A percentile compares a stretch with the other conserved stretches of the same genome.
These are phyloP conservation scores for Diaporthe ampelina DNA, from an alignment of 2,329 filamentous ascomycete species.

Conservation along the genomic window DNA sequence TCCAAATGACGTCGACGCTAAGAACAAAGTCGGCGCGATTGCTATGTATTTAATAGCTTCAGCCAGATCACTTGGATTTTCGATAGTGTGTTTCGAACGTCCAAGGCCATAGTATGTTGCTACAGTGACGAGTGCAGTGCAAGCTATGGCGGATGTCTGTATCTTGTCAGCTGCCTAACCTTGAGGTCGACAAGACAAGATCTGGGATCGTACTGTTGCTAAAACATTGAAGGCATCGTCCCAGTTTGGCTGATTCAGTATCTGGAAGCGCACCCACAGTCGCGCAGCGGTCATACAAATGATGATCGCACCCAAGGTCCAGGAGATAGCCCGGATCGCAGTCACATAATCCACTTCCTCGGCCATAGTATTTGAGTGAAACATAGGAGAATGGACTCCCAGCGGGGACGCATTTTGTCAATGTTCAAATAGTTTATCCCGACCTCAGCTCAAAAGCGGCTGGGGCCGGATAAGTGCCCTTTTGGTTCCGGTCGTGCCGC, in stretches of 20 bases:
- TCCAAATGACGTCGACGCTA: not conserved
- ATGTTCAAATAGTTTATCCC: not conserved
- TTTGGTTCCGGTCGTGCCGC: not conserved
- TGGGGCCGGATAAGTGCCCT: not conserved
- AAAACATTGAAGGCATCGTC: not conserved
- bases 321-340: not conserved
- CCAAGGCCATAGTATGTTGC: not conserved
- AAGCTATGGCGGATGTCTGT: not conserved
- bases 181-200: not conserved
- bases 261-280: not conserved
- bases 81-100: not conserved
- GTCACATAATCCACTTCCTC: not conserved
- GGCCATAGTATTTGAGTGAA: not conserved
- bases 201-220: not conserved
- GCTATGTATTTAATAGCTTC: not conserved
- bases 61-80: not conserved
- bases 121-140: not conserved
- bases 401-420: fast-evolving
- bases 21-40: not conserved
- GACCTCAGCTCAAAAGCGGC: not conserved
- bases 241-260: not conserved
- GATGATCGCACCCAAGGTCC: not conserved
- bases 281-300: not conserved
- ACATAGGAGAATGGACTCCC: not conserved
- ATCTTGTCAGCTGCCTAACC: not conserved